Percentiles rank a stretch among this genome's conserved stretches.
Evolutionary conservation across 805 yeast genomes (phyloP).

Genomic region (Candida orba): DNA sequence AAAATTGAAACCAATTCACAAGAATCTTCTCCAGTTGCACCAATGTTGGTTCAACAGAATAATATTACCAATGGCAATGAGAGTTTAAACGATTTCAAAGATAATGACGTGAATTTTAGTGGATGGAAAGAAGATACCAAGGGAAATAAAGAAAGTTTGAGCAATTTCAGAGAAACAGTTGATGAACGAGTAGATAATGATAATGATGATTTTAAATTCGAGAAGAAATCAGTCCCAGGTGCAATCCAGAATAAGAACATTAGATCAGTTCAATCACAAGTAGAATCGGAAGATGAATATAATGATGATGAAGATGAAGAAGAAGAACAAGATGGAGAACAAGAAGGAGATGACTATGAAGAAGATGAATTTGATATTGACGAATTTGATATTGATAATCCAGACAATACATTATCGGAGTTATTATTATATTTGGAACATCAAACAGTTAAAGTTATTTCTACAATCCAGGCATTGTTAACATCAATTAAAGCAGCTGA

Average conservation of each 20-base stretch:
- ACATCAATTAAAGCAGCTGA: conserved; percentile 71
- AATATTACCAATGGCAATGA: too few species aligned
- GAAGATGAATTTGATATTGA: conserved; percentile 56
- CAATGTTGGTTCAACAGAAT: too few species aligned
- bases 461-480: conserved; percentile 78
- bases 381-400: conserved; percentile 74
- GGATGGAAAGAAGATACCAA: too few species aligned
- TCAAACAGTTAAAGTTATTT: conserved; percentile 86
- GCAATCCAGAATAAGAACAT: not conserved
- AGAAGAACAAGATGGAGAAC: conserved; percentile 3
- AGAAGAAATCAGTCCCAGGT: too few species aligned
- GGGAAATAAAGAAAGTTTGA: too few species aligned
- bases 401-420: conserved; percentile 82
- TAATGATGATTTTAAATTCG: too few species aligned
- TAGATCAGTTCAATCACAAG: not conserved
- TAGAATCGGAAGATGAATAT: not conserved
- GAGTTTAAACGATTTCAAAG: not conserved
- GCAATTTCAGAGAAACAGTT: not conserved
- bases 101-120: not conserved
- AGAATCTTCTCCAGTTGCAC: not conserved
- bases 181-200: not conserved
- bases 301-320: not conserved
- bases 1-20: not conserved
- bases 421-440: conserved; percentile 82
- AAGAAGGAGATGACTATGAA: conserved; percentile 1